Evolutionary conservation across 2,329 filamentous ascomycete species (phyloP).

Genomic region (Monilinia fructicola): DNA sequence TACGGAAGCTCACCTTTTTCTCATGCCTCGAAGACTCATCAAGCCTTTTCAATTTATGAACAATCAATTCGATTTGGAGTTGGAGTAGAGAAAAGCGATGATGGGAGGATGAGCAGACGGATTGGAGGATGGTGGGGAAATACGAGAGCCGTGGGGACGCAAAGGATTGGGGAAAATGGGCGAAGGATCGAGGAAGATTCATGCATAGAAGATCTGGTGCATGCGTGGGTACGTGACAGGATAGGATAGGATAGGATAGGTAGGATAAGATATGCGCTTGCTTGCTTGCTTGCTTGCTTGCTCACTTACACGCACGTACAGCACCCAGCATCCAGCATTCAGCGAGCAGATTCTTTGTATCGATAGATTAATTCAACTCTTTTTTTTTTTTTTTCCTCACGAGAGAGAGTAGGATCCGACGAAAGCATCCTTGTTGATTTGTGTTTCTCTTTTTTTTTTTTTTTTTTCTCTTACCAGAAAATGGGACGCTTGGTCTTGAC

Average conservation of each 20-base stretch:
- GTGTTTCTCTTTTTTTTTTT: no score
- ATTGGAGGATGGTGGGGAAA: background rate
- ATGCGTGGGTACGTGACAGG: background rate
- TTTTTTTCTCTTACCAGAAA: no score
- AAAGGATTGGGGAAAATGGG: background rate
- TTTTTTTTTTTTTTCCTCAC: background rate
- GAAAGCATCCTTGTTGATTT: no score
- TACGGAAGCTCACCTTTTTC: no score
- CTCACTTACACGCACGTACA: background rate
- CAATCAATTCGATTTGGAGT: background rate
- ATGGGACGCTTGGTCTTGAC: no score
- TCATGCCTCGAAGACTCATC: no score
- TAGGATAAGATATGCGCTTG: background rate
- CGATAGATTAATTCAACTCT: background rate
- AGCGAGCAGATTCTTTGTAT: background rate
- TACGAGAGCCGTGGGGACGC: background rate
- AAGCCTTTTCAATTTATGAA: conserved; percentile 7
- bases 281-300: background rate
- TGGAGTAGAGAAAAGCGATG: background rate
- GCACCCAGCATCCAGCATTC: background rate
- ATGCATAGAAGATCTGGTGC: background rate
- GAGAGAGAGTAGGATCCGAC: no score
- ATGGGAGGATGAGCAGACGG: background rate
- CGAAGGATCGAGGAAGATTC: background rate
- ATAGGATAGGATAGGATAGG: background rate